Evolutionary conservation across 306 rosid genomes (phyloP), one percentile per base, ranked within the genome.

Genomic region (Lupinus albus): DNA sequence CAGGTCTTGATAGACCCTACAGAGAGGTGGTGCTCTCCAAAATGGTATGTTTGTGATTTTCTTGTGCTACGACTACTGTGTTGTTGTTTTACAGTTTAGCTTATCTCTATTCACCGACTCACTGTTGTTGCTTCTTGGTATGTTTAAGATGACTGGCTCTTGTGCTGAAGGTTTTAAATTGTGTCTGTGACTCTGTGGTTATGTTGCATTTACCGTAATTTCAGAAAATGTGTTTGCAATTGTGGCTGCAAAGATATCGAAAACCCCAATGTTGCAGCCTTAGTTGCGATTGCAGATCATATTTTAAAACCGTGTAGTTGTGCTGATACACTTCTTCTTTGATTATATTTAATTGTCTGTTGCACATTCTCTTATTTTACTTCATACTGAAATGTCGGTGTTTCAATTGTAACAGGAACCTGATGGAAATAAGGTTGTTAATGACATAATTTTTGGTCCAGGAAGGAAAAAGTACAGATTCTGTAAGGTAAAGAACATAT

Each of bases 381-480:
- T 52, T 56, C 18, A 30, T 45, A 16, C 33, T 75, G 71, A 78
- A 55, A 53, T 61, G 50, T 20, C 39, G 42, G 16, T 59, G 55
- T 72, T 60, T 57, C 62, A 30, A 62, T 63, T 57, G 64, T 41
- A 47, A 54, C 78, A 90, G 95, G 97, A 85, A 73, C 44, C 87
- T 46, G 91, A 90, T 72, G 95, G 91, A 80, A 79, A 85, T 71
- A 90, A 90, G 83, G 91, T 85, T 16, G 72, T 84, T 36, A 82
- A 73, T n/a, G 84, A 85, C 64, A 58, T 82, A 72, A 84, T 90
- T 76, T 81, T 49, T 73, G 79, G 83, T 66, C 92, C 88, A 4
- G 92, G 96, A 79, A 68, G 61, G 49, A 87, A 80, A 81, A 84
- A 85, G 81, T 84, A 84, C 63, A 82, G 86, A 57, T 82, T 61